A percentile compares a stretch with the other conserved stretches of the same genome.
Conservation (phyloP, 305 asterid genomes). For the Fraxinus floribunda region DNA sequence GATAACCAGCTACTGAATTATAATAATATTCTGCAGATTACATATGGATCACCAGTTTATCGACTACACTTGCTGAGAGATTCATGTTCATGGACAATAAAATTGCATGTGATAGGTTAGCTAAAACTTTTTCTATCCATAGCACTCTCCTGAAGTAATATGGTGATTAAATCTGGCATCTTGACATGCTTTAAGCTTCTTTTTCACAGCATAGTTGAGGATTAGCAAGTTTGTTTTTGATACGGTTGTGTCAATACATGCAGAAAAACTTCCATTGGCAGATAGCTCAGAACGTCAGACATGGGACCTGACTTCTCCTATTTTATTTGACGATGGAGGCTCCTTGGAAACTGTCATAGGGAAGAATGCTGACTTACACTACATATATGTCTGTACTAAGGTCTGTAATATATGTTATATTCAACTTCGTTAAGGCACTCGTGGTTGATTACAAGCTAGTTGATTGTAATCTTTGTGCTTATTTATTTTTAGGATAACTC, state of each 20-base stretch:
- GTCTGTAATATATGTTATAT: slow-evolving; percentile 27
- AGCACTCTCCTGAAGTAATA: not conserved
- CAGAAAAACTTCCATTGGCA: slow-evolving; percentile 53
- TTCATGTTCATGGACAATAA: slow-evolving; percentile 50
- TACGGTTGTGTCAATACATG: slow-evolving; percentile 3
- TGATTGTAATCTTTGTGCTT: not conserved
- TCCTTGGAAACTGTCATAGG: slow-evolving; percentile 39
- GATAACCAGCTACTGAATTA: not conserved
- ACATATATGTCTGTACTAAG: slow-evolving; percentile 68
- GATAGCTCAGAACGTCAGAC: slow-evolving; percentile 33
- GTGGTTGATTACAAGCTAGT: not conserved
- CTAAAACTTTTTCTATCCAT: slow-evolving; percentile 11
- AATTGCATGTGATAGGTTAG: slow-evolving; percentile 66
- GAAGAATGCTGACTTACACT: slow-evolving; percentile 56
- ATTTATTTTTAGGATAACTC: not conserved
- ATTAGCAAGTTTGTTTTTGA: slow-evolving; percentile 3
- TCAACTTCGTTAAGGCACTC: not conserved
- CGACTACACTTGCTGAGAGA: slow-evolving; percentile 56
- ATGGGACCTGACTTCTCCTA: slow-evolving; percentile 51
- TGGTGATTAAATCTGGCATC: not conserved
- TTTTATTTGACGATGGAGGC: slow-evolving; percentile 50
- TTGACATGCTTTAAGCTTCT: not conserved
- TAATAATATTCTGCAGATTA: slow-evolving; percentile 43
- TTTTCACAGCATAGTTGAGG: not conserved
- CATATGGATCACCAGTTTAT: slow-evolving; percentile 71